A percentile compares a stretch with the other conserved stretches of the same genome.
Evolutionary conservation across 2,329 filamentous ascomycete genomes (phyloP).

Genomic region (Cadophora malorum): DNA sequence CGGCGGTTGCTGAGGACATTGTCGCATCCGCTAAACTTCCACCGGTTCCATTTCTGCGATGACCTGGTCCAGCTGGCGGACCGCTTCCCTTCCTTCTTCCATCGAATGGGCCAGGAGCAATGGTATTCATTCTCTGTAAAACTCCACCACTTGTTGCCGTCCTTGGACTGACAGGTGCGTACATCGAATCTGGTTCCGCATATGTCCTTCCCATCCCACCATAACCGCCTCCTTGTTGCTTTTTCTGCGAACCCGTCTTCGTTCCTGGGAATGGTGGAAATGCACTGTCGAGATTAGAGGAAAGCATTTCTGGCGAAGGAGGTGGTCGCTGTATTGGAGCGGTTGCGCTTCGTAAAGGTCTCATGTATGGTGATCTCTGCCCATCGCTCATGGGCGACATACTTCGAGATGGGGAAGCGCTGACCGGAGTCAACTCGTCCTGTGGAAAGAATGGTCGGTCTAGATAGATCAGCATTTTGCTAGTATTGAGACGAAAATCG

Average conservation of each 20-base stretch:
- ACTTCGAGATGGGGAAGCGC: conserved; percentile 63
- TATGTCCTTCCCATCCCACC: conserved; percentile 28
- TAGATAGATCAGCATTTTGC: conserved; percentile 24
- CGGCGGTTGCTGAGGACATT: conserved; percentile 25
- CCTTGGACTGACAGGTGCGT: conserved; percentile 57
- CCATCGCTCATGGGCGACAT: conserved; percentile 65
- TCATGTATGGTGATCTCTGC: conserved; percentile 49
- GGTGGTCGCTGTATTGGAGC: conserved; percentile 48
- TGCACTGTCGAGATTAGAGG: conserved; percentile 55
- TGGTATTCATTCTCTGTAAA: conserved; percentile 67
- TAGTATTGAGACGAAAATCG: background rate
- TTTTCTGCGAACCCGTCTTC: conserved; percentile 41
- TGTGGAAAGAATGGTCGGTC: conserved; percentile 61
- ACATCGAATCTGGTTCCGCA: conserved; percentile 49
- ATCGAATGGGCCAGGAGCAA: conserved; percentile 72
- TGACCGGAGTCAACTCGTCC: conserved; percentile 68
- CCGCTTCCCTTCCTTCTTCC: conserved; percentile 44
- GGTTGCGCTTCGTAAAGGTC: conserved; percentile 47
- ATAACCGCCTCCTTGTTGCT: conserved; percentile 28
- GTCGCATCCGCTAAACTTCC: conserved; percentile 34
- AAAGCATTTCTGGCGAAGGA: conserved; percentile 52
- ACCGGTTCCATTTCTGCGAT: conserved; percentile 38
- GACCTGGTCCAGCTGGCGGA: conserved; percentile 40
- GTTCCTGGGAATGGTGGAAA: conserved; percentile 60
- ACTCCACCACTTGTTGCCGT: conserved; percentile 52